A percentile compares a stretch with the other conserved stretches of the same genome.
These are phyloP conservation scores for Amaranthus cruentus DNA, from an alignment of 148 eudicot species.

Conservation along the genomic window DNA sequence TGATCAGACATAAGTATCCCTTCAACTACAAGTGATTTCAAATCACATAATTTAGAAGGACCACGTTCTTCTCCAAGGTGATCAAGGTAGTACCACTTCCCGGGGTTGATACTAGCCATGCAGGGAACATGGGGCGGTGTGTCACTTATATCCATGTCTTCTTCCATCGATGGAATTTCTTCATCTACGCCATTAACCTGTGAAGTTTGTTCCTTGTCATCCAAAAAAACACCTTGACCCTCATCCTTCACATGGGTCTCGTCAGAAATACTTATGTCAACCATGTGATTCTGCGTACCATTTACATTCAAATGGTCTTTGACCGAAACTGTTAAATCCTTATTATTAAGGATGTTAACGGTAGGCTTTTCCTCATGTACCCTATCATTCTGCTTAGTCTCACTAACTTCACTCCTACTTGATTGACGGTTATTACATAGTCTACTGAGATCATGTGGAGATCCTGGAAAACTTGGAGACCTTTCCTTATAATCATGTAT, in stretches of 20 bases:
- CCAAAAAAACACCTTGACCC: slow-evolving; percentile 27
- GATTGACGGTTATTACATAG: slow-evolving; percentile 34
- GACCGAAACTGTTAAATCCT: slow-evolving; percentile 24
- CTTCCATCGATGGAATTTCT: slow-evolving; percentile 86
- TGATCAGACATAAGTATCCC: slow-evolving; percentile 85
- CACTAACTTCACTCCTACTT: slow-evolving; percentile 45
- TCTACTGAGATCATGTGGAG: slow-evolving; percentile 45
- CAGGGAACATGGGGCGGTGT: slow-evolving; percentile 85
- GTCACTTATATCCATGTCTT: slow-evolving; percentile 97
- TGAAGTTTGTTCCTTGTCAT: slow-evolving; percentile 30
- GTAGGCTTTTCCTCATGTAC: slow-evolving; percentile 41
- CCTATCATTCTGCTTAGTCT: slow-evolving; percentile 42
- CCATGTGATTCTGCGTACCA: slow-evolving; percentile 29
- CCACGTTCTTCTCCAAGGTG: slow-evolving; percentile 75
- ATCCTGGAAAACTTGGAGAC: slow-evolving; percentile 40
- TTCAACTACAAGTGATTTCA: slow-evolving; percentile 66
- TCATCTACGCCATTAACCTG: slow-evolving; percentile 45
- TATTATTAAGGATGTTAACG: slow-evolving; percentile 35
- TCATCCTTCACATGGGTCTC: slow-evolving; percentile 34
- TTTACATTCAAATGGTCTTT: slow-evolving; percentile 41
- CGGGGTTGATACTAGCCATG: slow-evolving; percentile 39
- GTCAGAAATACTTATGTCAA: slow-evolving; percentile 28
- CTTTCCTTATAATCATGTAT: slow-evolving; percentile 29
- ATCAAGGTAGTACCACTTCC: slow-evolving; percentile 89
- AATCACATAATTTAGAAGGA: slow-evolving; percentile 67